Evolutionary conservation across 2,329 filamentous ascomycete species (phyloP).

Genomic region (Aureobasidium sp.): DNA sequence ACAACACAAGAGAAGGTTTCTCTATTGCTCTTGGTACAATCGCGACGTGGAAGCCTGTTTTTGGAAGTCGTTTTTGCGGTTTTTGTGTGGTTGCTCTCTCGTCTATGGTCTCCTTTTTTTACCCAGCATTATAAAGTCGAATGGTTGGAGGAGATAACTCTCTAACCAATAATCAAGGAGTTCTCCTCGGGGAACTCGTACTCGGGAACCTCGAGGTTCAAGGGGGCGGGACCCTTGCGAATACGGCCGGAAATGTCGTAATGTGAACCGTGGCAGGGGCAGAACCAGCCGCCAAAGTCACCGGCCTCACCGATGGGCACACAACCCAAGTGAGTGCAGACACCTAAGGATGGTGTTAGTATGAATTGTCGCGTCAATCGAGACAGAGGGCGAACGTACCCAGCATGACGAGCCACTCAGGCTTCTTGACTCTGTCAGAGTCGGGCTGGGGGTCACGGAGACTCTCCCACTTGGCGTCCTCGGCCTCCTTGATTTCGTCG

Average conservation of each 20-base stretch:
- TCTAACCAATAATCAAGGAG: slow-evolving; percentile 85
- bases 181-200: slow-evolving; percentile 91
- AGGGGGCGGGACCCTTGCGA: slow-evolving; percentile 91
- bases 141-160: neutral
- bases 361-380: neutral
- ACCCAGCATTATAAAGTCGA: slow-evolving; percentile 10
- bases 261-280: slow-evolving; percentile 99
- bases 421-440: slow-evolving; percentile 89
- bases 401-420: slow-evolving; percentile 98
- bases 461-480: slow-evolving; percentile 71
- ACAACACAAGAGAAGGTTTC: neutral
- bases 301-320: slow-evolving; percentile 98
- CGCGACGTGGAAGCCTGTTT: neutral
- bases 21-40: neutral
- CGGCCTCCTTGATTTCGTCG: slow-evolving; percentile 89
- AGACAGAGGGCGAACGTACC: slow-evolving; percentile 45
- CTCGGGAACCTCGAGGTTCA: slow-evolving; percentile 90
- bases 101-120: slow-evolving; percentile 5
- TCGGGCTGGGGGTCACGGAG: slow-evolving; percentile 90
- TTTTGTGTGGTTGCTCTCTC: slow-evolving; percentile 4
- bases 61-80: neutral
- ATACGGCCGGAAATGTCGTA: slow-evolving; percentile 99
- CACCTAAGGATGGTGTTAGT: slow-evolving; percentile 51
- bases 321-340: slow-evolving; percentile 98
- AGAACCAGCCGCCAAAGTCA: slow-evolving; percentile 99